phyloP scores from a whole-genome alignment of 2,329 filamentous ascomycete species.

The Fusarium metavorans region DNA sequence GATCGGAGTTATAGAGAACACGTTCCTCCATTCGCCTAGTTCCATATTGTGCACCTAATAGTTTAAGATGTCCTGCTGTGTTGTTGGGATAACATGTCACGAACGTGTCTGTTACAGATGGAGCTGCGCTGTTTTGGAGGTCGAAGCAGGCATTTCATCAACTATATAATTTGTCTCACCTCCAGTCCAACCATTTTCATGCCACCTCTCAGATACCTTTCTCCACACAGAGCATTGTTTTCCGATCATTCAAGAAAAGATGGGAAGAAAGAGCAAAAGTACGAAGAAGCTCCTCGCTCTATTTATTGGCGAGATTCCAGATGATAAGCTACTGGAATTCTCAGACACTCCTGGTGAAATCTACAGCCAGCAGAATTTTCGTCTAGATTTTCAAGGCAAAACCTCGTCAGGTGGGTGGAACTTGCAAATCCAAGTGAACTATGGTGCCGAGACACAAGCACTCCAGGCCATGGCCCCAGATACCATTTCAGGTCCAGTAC shows the following conservation, averaged over 20 bases:
- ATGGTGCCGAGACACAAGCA: neutral
- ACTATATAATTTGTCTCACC: neutral
- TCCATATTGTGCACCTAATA: neutral
- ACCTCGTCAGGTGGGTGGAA: neutral
- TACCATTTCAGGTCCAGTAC: neutral
- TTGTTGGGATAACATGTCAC: neutral
- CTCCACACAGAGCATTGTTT: neutral
- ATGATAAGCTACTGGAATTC: neutral
- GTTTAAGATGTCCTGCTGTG: neutral
- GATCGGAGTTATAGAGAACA: neutral
- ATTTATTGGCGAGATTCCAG: neutral
- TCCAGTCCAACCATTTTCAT: neutral
- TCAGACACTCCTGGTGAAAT: neutral
- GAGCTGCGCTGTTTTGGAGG: neutral
- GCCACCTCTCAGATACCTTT: neutral
- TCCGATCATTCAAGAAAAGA: neutral
- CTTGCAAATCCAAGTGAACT: neutral
- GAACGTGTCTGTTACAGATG: neutral
- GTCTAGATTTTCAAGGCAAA: neutral
- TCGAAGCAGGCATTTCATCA: neutral
- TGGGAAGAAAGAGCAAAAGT: neutral
- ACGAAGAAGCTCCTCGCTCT: neutral
- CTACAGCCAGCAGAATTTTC: neutral
- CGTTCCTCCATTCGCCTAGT: neutral
- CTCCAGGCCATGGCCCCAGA: neutral